Evolutionary conservation across 108 stramenopile species (phyloP), one percentile per base, ranked within the genome.

Genomic region (Discostella stelligeroides): DNA sequence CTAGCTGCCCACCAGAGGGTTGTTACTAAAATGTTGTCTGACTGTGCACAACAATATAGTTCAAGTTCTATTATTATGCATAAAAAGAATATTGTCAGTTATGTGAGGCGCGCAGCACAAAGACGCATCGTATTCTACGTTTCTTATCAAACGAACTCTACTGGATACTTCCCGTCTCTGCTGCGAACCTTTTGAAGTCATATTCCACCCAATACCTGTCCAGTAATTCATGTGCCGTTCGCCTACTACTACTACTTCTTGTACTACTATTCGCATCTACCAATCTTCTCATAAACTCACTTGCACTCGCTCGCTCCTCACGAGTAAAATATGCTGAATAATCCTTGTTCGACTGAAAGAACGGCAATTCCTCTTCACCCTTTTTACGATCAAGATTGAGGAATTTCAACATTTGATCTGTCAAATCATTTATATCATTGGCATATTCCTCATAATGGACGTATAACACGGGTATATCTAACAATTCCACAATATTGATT

Each of bases 361-460:
- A 12, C 0, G 65, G 56, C 20, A 67, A 46, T 17, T 51, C n/a
- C n/a, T n/a, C n/a, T n/a, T n/a, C 57, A 15, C 18, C 66, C 24
- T 47, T 43, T 37, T 37, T 14, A 8, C 42, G 64, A 18, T 61
- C 18, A 11, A 87, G 29, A 17, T 66, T 53, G 24, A 90, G 56
- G 75, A 88, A 91, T 0, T 53, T 14, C n/a, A 88, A 38, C 29
- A 91, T 45, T 17, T 30, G 37, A 40, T 68, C 37, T 43, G 86
- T 85, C 14, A 68, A 74, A 11, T 61, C 64, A 15, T 86, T 47
- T 65, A 82, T 84, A 72, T 82, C 54, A 1, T 25, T 63, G 18
- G 53, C 50, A 65, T 91, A 91, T 28, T 86, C 83, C 55, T 88
- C 90, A 40, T 91, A 91, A 61, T 75, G 63, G 8, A 91, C 43